A percentile compares a stretch with the other conserved stretches of the same genome.
Evolutionary conservation across 106 monocot genomes (phyloP).

Genomic region (Vanilla planifolia): DNA sequence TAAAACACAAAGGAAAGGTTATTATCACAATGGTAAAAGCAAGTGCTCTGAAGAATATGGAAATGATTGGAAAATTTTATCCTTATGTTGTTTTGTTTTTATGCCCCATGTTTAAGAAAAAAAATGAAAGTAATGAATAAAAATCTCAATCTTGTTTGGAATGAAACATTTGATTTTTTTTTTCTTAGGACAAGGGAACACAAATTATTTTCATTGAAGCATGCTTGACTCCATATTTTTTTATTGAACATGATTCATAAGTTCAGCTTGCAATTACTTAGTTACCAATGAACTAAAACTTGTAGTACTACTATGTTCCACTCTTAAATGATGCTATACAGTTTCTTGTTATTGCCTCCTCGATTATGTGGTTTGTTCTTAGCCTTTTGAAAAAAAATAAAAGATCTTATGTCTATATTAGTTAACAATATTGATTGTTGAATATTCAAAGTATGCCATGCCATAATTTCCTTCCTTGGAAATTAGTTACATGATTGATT

Average conservation of each 20-base stretch:
- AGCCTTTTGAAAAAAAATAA: too few relatives aligned
- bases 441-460: too few relatives aligned
- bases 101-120: slow-evolving; percentile 83
- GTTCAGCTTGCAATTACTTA: neutral
- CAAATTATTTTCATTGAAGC: slow-evolving; percentile 79
- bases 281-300: neutral
- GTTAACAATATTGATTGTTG: too few relatives aligned
- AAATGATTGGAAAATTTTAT: slow-evolving; percentile 97
- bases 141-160: slow-evolving; percentile 91
- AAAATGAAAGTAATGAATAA: slow-evolving; percentile 85
- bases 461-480: too few relatives aligned
- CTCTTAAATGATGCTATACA: neutral
- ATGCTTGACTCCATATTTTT: neutral
- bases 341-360: neutral
- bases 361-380: neutral
- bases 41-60: slow-evolving; percentile 75
- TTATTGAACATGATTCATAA: neutral
- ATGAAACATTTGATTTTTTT: slow-evolving; percentile 76
- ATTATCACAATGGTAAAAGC: slow-evolving; percentile 64
- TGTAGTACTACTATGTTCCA: neutral
- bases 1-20: slow-evolving; percentile 84
- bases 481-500: too few relatives aligned
- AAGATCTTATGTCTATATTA: too few relatives aligned
- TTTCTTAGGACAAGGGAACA: slow-evolving; percentile 95
- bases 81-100: slow-evolving; percentile 84